Percentiles rank a stretch among this genome's conserved stretches.
Conservation (phyloP, 2,329 filamentous ascomycete genomes). For the Rutstroemia sp. region DNA sequence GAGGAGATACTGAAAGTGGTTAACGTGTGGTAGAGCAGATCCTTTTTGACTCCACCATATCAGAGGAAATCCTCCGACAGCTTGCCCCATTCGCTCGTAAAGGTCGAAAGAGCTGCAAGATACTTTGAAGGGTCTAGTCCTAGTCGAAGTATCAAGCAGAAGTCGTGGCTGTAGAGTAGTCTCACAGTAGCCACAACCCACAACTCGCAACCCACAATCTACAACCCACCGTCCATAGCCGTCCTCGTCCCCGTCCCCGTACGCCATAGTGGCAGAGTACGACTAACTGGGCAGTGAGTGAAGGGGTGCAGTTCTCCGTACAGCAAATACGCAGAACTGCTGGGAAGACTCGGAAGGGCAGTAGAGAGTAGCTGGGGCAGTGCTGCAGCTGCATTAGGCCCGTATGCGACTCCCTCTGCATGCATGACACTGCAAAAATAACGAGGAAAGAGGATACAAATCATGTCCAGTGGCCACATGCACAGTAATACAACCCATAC, state of each 20-base stretch:
- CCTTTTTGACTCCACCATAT: neutral
- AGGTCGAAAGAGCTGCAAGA: neutral
- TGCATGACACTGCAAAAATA: neutral
- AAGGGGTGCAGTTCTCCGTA: too few species aligned
- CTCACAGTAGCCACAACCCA: neutral
- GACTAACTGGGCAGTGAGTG: neutral
- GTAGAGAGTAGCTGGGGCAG: neutral
- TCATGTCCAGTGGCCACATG: slow-evolving; percentile 1
- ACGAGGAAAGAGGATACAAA: neutral
- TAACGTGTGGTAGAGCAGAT: neutral
- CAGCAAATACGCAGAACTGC: too few species aligned
- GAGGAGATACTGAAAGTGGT: slow-evolving; percentile 6
- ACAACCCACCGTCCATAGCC: neutral
- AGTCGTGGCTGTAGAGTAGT: neutral
- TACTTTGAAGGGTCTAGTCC: neutral
- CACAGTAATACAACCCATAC: neutral
- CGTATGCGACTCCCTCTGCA: too few species aligned
- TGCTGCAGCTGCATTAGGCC: neutral
- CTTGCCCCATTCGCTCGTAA: slow-evolving; percentile 1
- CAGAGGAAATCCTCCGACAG: neutral
- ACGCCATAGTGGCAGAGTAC: neutral
- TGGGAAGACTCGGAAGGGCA: too few species aligned
- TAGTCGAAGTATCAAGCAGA: neutral
- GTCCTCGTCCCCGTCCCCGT: neutral
- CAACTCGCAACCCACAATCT: neutral